These are phyloP conservation scores for Heterobasidion occidentale DNA, from an alignment of 1,284 basidiomycete genomes.

Conservation along the genomic window DNA sequence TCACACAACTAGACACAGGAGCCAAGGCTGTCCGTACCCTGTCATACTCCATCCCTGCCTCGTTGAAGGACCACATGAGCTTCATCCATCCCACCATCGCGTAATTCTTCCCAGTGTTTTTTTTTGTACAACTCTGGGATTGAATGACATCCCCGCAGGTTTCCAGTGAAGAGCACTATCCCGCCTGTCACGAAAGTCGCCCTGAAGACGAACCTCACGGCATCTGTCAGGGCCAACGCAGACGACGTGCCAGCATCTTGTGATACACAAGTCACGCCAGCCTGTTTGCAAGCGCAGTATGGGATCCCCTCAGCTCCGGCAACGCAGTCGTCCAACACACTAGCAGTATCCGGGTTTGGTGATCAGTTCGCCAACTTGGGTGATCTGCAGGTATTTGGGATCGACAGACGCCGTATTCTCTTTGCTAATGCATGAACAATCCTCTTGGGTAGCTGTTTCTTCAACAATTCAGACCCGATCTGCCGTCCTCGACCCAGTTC, in stretches of 20 bases:
- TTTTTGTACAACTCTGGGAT: neutral
- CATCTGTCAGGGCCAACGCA: neutral
- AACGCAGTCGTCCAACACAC: slow-evolving; percentile 8
- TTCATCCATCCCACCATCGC: slow-evolving; percentile 22
- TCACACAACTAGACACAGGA: slow-evolving; percentile 23
- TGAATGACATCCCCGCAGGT: neutral
- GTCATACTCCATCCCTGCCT: slow-evolving; percentile 26
- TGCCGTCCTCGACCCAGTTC: slow-evolving; percentile 13
- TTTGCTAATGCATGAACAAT: neutral
- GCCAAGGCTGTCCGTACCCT: slow-evolving; percentile 25
- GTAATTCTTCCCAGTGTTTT: neutral
- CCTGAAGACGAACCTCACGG: neutral
- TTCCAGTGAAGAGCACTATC: neutral
- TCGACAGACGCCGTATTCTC: neutral
- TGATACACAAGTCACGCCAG: slow-evolving; percentile 11
- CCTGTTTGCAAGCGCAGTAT: slow-evolving; percentile 18
- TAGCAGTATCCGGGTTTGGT: slow-evolving; percentile 18
- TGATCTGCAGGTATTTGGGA: slow-evolving; percentile 6
- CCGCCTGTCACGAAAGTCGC: no score
- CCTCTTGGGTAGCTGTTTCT: slow-evolving; percentile 12
- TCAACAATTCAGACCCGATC: slow-evolving; percentile 12
- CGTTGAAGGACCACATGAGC: slow-evolving; percentile 24
- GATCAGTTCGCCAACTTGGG: slow-evolving; percentile 15
- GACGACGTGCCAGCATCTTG: slow-evolving; percentile 3
- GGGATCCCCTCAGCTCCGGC: slow-evolving; percentile 17